A percentile compares a stretch with the other conserved stretches of the same genome.
These are phyloP conservation scores for Trichoderma orchidacearum DNA, from an alignment of 495 filamentous ascomycete species.

Conservation along the genomic window DNA sequence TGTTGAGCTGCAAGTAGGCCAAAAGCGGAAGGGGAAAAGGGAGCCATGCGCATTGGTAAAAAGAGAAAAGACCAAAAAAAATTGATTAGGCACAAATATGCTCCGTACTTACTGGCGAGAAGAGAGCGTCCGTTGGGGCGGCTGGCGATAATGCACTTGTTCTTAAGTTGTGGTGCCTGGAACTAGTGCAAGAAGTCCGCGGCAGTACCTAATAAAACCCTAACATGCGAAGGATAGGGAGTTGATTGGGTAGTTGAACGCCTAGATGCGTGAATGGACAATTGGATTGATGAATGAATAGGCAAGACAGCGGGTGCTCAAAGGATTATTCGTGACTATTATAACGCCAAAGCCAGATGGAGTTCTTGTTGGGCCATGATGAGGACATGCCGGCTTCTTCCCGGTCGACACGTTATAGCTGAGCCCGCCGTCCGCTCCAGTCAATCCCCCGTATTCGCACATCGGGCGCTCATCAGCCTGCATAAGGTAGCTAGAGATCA, in stretches of 20 bases:
- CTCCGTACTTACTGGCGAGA: background rate
- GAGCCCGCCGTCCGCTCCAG: background rate
- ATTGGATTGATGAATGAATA: background rate
- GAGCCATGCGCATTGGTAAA: too few species aligned
- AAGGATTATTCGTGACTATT: background rate
- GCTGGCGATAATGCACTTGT: too few species aligned
- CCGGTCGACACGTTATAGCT: background rate
- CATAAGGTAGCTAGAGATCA: too few species aligned
- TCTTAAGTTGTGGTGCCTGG: background rate
- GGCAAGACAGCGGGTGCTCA: background rate
- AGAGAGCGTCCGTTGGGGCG: background rate
- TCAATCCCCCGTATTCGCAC: background rate
- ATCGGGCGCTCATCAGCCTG: background rate
- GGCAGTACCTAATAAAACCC: background rate
- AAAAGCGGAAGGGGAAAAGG: too few species aligned
- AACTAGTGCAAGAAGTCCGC: background rate
- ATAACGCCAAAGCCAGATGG: background rate
- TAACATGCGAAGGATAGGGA: background rate
- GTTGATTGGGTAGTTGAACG: background rate
- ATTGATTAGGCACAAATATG: background rate
- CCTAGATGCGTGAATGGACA: background rate
- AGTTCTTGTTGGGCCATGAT: background rate
- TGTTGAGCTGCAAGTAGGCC: background rate
- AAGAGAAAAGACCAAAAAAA: background rate
- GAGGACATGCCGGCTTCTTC: background rate